A percentile compares a stretch with the other conserved stretches of the same genome.
Evolutionary conservation across 345 rosid species (phyloP).

Genomic region (Citrus maxima): DNA sequence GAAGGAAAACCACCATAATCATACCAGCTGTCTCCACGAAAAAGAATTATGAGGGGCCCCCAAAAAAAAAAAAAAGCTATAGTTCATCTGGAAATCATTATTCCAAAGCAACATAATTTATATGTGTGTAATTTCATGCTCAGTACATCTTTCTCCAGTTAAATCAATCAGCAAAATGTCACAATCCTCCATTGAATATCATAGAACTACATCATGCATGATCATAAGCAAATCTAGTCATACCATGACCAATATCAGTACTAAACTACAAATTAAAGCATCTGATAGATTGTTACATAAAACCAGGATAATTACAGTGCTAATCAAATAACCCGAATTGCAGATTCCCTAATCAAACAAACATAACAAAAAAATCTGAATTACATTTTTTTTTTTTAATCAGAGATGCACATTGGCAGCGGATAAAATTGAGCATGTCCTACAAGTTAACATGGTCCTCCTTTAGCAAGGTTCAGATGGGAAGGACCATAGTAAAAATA

Average conservation of each 20-base stretch:
- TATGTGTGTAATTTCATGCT: neutral
- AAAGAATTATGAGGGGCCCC: too few relatives aligned
- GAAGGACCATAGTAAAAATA: neutral
- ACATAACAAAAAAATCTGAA: neutral
- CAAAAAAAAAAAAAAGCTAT: too few relatives aligned
- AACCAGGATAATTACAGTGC: neutral
- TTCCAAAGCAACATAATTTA: neutral
- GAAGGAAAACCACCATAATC: neutral
- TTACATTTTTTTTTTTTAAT: too few relatives aligned
- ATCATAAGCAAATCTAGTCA: neutral
- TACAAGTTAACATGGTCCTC: too few relatives aligned
- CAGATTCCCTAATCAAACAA: neutral
- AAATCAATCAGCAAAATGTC: neutral
- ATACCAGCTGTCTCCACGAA: neutral
- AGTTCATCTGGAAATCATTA: neutral
- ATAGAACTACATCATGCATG: neutral
- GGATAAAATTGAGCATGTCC: too few relatives aligned
- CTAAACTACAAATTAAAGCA: neutral
- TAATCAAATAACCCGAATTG: neutral
- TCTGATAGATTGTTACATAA: neutral
- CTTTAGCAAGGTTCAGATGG: too few relatives aligned
- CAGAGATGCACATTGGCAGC: too few relatives aligned
- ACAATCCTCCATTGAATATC: neutral
- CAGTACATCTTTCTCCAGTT: neutral
- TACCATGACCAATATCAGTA: neutral